Evolutionary conservation across 176 grass and related monocot species (phyloP).

Genomic region (Pharus latifolius): DNA sequence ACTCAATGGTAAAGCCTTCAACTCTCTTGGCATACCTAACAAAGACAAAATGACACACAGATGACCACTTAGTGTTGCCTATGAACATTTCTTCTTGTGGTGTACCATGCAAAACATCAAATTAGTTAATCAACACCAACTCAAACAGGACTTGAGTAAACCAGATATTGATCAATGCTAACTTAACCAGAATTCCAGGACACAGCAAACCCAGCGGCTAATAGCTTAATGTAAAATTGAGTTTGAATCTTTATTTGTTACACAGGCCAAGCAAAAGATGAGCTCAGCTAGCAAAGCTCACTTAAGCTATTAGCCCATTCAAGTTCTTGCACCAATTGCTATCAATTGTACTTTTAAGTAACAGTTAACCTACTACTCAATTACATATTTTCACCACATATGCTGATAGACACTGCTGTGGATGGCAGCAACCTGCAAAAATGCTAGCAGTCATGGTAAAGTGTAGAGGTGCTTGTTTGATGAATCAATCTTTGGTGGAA

Average conservation of each 20-base stretch:
- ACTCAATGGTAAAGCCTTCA: background rate
- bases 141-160: background rate
- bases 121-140: background rate
- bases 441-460: constrained; percentile 2
- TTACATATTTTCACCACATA: background rate
- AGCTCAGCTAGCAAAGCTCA: background rate
- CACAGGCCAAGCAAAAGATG: background rate
- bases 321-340: no score
- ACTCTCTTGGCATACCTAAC: constrained; percentile 18
- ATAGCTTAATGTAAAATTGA: constrained; percentile 1
- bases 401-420: background rate
- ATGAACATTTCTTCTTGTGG: constrained; percentile 2
- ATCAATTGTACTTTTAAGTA: no score
- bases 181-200: background rate
- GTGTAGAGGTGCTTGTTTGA: background rate
- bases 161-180: background rate
- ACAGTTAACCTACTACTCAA: constrained; percentile 9
- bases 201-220: background rate
- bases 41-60: background rate
- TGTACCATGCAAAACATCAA: background rate
- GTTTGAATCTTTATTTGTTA: background rate
- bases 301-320: background rate
- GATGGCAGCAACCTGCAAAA: constrained; percentile 14
- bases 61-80: background rate
- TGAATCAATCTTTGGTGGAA: background rate